A percentile compares a stretch with the other conserved stretches of the same genome.
Conservation (phyloP, 345 rosid species). For the Abelmoschus esculentus region DNA sequence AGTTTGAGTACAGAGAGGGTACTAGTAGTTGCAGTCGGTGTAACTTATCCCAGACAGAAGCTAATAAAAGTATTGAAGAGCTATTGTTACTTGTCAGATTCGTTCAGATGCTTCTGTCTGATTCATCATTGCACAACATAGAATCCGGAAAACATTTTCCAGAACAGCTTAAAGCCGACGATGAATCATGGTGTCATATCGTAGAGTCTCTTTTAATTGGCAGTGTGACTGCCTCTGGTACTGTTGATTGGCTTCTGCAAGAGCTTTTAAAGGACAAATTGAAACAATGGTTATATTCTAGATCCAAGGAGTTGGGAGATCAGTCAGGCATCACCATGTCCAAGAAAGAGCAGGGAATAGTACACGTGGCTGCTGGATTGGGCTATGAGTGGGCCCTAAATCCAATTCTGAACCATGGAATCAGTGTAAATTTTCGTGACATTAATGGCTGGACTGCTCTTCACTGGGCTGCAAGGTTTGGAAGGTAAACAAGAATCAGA, state of each 20-base stretch:
- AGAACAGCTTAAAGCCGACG: constrained; percentile 40
- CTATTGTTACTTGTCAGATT: constrained; percentile 58
- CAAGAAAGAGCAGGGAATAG: constrained; percentile 83
- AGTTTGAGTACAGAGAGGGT: constrained; percentile 62
- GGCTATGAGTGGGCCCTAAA: constrained; percentile 88
- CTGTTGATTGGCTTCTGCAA: constrained; percentile 73
- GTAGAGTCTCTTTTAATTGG: constrained; percentile 54
- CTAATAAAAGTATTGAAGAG: constrained; percentile 48
- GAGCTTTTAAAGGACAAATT: constrained; percentile 80
- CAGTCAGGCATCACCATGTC: constrained; percentile 46
- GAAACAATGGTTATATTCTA: constrained; percentile 65
- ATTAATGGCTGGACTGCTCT: constrained; percentile 92
- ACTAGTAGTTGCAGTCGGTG: constrained; percentile 25
- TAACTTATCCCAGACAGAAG: constrained; percentile 25
- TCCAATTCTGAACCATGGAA: constrained; percentile 61
- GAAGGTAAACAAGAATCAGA: constrained; percentile 45
- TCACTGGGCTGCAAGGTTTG: constrained; percentile 96
- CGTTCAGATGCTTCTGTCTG: constrained; percentile 63
- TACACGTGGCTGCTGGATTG: constrained; percentile 83
- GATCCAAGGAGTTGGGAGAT: constrained; percentile 31
- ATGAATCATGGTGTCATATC: constrained; percentile 59
- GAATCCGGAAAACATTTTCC: constrained; percentile 28
- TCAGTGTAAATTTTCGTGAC: constrained; percentile 75
- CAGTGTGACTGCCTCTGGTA: constrained; percentile 44
- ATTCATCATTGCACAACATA: constrained; percentile 24